Percentiles rank a stretch among this genome's conserved stretches.
Conservation (phyloP, 2,329 filamentous ascomycete genomes). For the Aspergillus ochraceus region DNA sequence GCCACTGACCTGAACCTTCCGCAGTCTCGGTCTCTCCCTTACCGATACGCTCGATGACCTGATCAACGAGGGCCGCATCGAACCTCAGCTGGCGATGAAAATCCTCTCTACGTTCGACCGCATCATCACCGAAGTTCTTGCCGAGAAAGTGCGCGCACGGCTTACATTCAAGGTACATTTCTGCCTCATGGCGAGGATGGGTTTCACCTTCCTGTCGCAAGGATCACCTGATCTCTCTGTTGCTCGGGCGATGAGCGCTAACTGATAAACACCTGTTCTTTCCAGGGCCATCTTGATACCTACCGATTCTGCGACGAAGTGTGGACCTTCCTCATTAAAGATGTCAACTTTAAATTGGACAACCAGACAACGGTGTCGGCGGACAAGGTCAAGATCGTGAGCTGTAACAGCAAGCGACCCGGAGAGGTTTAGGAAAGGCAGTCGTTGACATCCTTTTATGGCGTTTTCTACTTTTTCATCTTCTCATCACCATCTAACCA, state of each 20-base stretch:
- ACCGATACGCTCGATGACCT: slow-evolving; percentile 97
- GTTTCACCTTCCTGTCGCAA: not conserved
- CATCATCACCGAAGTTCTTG: slow-evolving; percentile 84
- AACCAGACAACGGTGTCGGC: slow-evolving; percentile 72
- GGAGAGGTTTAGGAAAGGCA: slow-evolving; percentile 49
- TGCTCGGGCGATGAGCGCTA: not conserved
- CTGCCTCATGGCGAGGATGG: not conserved
- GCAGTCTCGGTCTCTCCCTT: slow-evolving; percentile 85
- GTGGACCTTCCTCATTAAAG: slow-evolving; percentile 98
- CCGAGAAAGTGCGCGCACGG: slow-evolving; percentile 87
- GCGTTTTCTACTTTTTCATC: not conserved
- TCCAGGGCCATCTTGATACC: slow-evolving; percentile 89
- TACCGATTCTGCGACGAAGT: slow-evolving; percentile 99
- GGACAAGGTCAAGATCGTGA: slow-evolving; percentile 97
- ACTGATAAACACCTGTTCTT: slow-evolving; percentile 4
- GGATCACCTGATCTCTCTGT: not conserved
- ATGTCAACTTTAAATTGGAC: slow-evolving; percentile 98
- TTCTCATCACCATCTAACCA: not conserved
- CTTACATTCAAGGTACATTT: slow-evolving; percentile 84
- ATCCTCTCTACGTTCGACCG: slow-evolving; percentile 95
- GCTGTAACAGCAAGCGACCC: slow-evolving; percentile 86
- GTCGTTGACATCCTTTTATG: not conserved
- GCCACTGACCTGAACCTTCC: slow-evolving; percentile 11
- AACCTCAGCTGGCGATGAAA: slow-evolving; percentile 98
- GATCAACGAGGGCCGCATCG: slow-evolving; percentile 91